phyloP scores from a whole-genome alignment of 2,329 filamentous ascomycete species.

The Akanthomyces muscarius region DNA sequence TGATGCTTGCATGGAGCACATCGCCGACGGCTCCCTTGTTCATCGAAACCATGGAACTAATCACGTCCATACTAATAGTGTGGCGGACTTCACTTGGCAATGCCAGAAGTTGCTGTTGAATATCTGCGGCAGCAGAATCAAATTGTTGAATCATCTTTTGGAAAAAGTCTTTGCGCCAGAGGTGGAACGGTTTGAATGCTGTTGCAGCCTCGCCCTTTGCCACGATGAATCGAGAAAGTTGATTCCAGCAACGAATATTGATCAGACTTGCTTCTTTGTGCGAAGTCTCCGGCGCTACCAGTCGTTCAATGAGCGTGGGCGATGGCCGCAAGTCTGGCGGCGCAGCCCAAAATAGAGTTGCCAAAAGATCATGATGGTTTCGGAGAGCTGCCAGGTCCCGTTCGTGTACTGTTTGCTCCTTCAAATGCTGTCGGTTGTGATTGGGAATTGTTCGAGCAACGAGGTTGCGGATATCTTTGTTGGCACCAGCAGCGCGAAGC shows the following conservation, averaged over 20 bases:
- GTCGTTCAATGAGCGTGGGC: constrained; percentile 52
- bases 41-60: constrained; percentile 46
- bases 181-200: constrained; percentile 43
- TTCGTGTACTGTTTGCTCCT: constrained; percentile 57
- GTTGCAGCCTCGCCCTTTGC: constrained; percentile 42
- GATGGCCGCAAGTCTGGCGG: constrained; percentile 52
- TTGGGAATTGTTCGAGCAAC: constrained; percentile 61
- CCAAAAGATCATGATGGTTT: constrained; percentile 66
- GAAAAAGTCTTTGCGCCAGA: constrained; percentile 55
- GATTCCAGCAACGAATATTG: constrained; percentile 59
- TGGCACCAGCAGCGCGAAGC: constrained; percentile 42
- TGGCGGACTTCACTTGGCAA: constrained; percentile 45
- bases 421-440: constrained; percentile 60
- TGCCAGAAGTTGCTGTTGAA: constrained; percentile 51
- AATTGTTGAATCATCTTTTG: constrained; percentile 56
- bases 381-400: constrained; percentile 60
- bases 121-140: constrained; percentile 50
- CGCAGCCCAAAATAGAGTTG: constrained; percentile 62
- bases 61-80: constrained; percentile 40
- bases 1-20: constrained; percentile 45
- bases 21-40: constrained; percentile 54
- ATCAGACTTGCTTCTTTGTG: constrained; percentile 65
- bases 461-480: constrained; percentile 58
- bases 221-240: constrained; percentile 57
- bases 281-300: constrained; percentile 56